Base-by-base conservation (phyloP, 306 rosid species). In the Cucurbita ficifolia region DNA sequence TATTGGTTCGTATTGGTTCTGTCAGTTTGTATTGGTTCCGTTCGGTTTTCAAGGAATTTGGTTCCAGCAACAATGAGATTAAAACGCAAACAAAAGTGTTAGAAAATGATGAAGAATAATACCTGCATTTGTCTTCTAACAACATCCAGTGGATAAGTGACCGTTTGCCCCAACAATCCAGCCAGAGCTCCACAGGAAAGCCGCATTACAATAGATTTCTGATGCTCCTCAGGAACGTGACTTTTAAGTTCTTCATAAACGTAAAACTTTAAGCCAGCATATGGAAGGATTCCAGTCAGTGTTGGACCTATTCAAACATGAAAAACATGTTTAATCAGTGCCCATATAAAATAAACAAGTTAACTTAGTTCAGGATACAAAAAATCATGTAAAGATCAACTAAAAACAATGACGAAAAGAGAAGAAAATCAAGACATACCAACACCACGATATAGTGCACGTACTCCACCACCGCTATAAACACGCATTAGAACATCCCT, bases 81-180 rank as follows among this genome's bases (percentile, higher is more conserved):
- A 10, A 67, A 14, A 33, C 4, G 42, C 4, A 6, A 24, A 69
- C 43, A 69, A 68, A 14, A 8, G 14, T 21, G 73, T 14, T 45
- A 22, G 56, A 46, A 68, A 24, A 22, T 48, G 56, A 48, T 46
- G 2, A 6, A 68, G 40, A 68, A 21, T 1, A 19, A 43, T 84
- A 90, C 98, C 98, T 93, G 99, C 99, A 94, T 91, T 75, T 94
- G 99, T 83, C 99, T 86, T 87, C 96, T 87, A 40, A 94, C 96
- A 72, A 94, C 99, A 77, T 94, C 99, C 78, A 94, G 77, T 35
- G 99, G 99, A 82, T 94, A 94, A 0, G 99, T 94, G 79, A 89
- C 58, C 14, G 99, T 94, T 87, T 94, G 99, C 74, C 99, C 99
- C 78, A 91, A 88, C 80, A 94, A 79, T 63, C 97, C 97, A 67